A percentile compares a stretch with the other conserved stretches of the same genome.
Conservation (phyloP, 1,139 yeast species). For the Scheffersomyces cryptocercus region DNA sequence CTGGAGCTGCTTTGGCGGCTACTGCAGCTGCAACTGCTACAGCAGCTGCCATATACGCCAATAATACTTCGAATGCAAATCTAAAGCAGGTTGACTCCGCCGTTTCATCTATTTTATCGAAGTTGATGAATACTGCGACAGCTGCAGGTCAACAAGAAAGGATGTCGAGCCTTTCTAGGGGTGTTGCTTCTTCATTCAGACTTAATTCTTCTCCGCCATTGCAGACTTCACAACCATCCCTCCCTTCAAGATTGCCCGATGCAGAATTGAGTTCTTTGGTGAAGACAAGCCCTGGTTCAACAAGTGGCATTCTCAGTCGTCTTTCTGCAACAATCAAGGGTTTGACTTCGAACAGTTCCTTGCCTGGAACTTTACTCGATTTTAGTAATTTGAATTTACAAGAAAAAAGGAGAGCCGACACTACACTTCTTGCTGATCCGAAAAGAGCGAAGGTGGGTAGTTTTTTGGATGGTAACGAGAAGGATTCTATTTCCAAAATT, state of each 20-base stretch:
- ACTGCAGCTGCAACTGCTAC: slow-evolving; percentile 42
- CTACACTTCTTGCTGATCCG: slow-evolving; percentile 4
- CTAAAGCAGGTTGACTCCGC: slow-evolving; percentile 21
- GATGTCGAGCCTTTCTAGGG: slow-evolving; percentile 32
- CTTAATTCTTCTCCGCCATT: background rate
- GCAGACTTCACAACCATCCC: slow-evolving; percentile 7
- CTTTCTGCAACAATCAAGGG: slow-evolving; percentile 10
- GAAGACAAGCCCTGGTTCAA: slow-evolving; percentile 2
- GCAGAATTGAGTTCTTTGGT: slow-evolving; percentile 11
- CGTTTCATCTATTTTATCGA: slow-evolving; percentile 26
- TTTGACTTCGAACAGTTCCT: slow-evolving; percentile 3
- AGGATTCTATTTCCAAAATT: slow-evolving; percentile 12
- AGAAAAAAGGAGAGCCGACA: slow-evolving; percentile 12
- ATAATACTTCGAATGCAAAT: slow-evolving; percentile 12
- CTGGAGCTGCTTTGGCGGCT: slow-evolving; percentile 39
- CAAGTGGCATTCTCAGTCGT: slow-evolving; percentile 8
- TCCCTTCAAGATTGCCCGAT: slow-evolving; percentile 20
- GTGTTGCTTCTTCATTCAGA: slow-evolving; percentile 14
- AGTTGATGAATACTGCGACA: slow-evolving; percentile 28
- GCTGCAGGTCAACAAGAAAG: slow-evolving; percentile 30
- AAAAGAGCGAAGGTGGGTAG: slow-evolving; percentile 9
- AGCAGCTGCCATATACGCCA: slow-evolving; percentile 35
- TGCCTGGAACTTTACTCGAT: slow-evolving; percentile 9
- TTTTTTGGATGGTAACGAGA: slow-evolving; percentile 4
- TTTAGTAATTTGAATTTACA: slow-evolving; percentile 4